A percentile compares a stretch with the other conserved stretches of the same genome.
Conservation (phyloP, 805 yeast species). For the Ogataea ganodermae region DNA sequence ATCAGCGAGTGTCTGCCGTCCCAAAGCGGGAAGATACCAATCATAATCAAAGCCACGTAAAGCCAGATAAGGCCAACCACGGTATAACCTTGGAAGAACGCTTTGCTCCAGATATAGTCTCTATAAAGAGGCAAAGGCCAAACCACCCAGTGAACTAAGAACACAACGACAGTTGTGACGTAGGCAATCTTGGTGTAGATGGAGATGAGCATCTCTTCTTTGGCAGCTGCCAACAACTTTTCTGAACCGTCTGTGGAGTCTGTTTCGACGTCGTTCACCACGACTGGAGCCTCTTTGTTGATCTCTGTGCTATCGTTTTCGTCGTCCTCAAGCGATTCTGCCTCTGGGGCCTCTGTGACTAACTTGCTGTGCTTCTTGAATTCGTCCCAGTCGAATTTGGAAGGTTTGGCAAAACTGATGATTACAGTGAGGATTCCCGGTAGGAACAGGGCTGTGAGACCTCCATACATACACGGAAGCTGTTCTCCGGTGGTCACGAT, state of each 20-base stretch:
- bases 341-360: conserved; percentile 5
- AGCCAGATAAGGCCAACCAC: conserved; percentile 38
- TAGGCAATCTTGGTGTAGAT: conserved; percentile 25
- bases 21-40: conserved; percentile 38
- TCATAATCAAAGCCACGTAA: conserved; percentile 33
- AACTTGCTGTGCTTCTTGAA: conserved; percentile 23
- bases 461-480: conserved; percentile 39
- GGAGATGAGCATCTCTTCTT: background rate
- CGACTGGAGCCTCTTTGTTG: background rate
- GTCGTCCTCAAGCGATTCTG: conserved; percentile 9
- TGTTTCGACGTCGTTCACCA: conserved; percentile 1
- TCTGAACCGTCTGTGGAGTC: background rate
- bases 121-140: conserved; percentile 42
- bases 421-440: conserved; percentile 36
- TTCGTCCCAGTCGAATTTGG: conserved; percentile 35
- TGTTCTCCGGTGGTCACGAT: conserved; percentile 34
- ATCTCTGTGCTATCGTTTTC: conserved; percentile 3
- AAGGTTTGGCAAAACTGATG: conserved; percentile 34
- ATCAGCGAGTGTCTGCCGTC: conserved; percentile 37
- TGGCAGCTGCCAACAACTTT: background rate
- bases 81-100: conserved; percentile 37
- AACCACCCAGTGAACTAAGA: conserved; percentile 40
- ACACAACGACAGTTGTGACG: conserved; percentile 29
- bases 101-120: conserved; percentile 36
- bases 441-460: conserved; percentile 36